phyloP scores from a whole-genome alignment of 2,329 filamentous ascomycete genomes.

The Talaromyces sp. region DNA sequence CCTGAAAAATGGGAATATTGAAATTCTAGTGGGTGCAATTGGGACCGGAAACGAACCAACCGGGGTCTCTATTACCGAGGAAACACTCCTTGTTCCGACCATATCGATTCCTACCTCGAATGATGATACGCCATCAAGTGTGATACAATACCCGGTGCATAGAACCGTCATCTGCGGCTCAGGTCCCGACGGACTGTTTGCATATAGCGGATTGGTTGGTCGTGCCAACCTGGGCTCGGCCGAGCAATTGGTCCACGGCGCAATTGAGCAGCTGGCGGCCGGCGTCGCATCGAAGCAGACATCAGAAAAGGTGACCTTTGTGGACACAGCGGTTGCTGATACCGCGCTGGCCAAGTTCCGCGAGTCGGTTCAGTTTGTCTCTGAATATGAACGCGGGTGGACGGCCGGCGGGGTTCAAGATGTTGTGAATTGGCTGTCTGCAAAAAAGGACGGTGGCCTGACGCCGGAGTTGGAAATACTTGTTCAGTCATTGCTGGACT shows the following conservation, averaged over 20 bases:
- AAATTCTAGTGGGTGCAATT: slow-evolving; percentile 55
- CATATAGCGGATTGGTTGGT: slow-evolving; percentile 29
- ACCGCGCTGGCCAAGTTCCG: slow-evolving; percentile 65
- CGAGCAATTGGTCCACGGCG: slow-evolving; percentile 29
- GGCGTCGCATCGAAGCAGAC: slow-evolving; percentile 27
- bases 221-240: slow-evolving; percentile 28
- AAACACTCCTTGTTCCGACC: slow-evolving; percentile 69
- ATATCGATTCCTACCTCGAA: slow-evolving; percentile 63
- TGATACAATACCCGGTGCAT: slow-evolving; percentile 78
- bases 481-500: slow-evolving; percentile 60
- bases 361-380: slow-evolving; percentile 63
- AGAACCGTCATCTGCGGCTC: slow-evolving; percentile 70
- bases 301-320: slow-evolving; percentile 38
- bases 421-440: slow-evolving; percentile 61
- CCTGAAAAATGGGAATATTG: slow-evolving; percentile 54
- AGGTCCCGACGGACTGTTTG: slow-evolving; percentile 62
- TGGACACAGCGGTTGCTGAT: slow-evolving; percentile 62
- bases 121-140: slow-evolving; percentile 38
- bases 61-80: slow-evolving; percentile 47
- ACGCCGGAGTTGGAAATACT: slow-evolving; percentile 64
- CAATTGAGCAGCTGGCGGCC: slow-evolving; percentile 43
- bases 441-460: slow-evolving; percentile 41
- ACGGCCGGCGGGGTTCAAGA: slow-evolving; percentile 64
- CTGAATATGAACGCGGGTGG: slow-evolving; percentile 71
- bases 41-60: slow-evolving; percentile 46